Conservation (phyloP, 768 basidiomycete species). For the Serendipita vermifera region DNA sequence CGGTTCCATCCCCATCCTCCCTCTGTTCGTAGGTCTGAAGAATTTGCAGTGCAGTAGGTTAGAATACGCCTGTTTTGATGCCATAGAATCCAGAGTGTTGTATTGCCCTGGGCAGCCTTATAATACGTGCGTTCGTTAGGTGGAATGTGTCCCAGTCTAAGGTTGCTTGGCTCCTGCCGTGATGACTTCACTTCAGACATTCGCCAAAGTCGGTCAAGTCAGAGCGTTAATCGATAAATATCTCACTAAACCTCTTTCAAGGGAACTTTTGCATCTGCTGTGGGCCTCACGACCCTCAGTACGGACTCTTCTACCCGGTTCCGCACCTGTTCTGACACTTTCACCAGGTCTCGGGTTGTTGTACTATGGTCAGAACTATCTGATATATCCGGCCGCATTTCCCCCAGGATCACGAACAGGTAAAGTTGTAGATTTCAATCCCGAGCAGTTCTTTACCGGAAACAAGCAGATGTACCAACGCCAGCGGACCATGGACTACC, state of each 20-base stretch:
- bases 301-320: slow-evolving; percentile 14
- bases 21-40: too few relatives aligned
- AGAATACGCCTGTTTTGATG: too few relatives aligned
- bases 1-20: slow-evolving; percentile 36
- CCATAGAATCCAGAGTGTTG: too few relatives aligned
- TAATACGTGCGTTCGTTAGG: too few relatives aligned
- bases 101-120: too few relatives aligned
- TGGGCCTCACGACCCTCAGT: slow-evolving; percentile 29
- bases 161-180: too few relatives aligned
- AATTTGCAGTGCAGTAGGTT: too few relatives aligned
- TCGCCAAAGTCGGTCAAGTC: too few relatives aligned
- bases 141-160: too few relatives aligned
- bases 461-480: slow-evolving; percentile 45
- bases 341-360: slow-evolving; percentile 53
- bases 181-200: too few relatives aligned
- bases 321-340: neutral
- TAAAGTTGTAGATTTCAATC: slow-evolving; percentile 25
- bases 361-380: slow-evolving; percentile 73
- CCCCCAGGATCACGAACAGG: slow-evolving; percentile 70
- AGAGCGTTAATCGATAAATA: too few relatives aligned
- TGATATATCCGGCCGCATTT: slow-evolving; percentile 82
- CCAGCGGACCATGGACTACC: slow-evolving; percentile 60
- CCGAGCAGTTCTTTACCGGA: neutral
- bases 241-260: too few relatives aligned
- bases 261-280: slow-evolving; percentile 28